Base-by-base conservation (phyloP, 1,139 yeast genomes). In the Diutina catenulata region DNA sequence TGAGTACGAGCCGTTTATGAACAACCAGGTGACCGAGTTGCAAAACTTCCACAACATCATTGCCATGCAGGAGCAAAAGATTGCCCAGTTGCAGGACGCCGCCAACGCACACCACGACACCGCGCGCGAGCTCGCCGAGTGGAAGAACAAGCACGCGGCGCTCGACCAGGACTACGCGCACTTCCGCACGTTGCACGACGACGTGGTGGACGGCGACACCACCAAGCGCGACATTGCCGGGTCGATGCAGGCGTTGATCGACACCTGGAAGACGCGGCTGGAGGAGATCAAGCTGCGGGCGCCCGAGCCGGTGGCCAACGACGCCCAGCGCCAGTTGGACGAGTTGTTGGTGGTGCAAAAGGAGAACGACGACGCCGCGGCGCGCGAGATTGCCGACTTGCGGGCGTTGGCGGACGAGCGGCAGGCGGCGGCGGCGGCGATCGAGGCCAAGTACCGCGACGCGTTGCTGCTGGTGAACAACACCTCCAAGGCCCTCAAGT, bases 391-490 rank as follows among this genome's bases (percentile, higher is more conserved):
- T 33, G 49, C 52, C 15, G 59, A 55, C 41, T 42, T 56, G 36
- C 44, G 47, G 20, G 50, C 55, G 43, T 65, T 53, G 67, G 79
- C 21, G 5, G 35, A 31, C 14, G 35, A 31, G 21, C 20, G 21
- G 11, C 35, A 21, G 35, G 13, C 16, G 3, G 19, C 9, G 5
- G 10, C 8, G 10, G 25, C 53, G 42, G 50, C 50, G 9, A 56
- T 62, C 41, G 73, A 67, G 51, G 69, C 61, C 4, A 79, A 80
- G 49, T 82, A 81, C 57, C 73, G 73, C 42, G 77, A 78, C 49
- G 81, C 93, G 1, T 57, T 82, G 43, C 77, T 74, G 47, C 76
- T 86, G 28, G 80, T 83, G 22, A 75, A 74, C 48, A 82, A 78
- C 52, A 78, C 91, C 9, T 80, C 82, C 42, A 74, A 72, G 46